These are phyloP conservation scores for Lactarius sanguifluus DNA, from an alignment of 768 basidiomycete species.

Conservation along the genomic window DNA sequence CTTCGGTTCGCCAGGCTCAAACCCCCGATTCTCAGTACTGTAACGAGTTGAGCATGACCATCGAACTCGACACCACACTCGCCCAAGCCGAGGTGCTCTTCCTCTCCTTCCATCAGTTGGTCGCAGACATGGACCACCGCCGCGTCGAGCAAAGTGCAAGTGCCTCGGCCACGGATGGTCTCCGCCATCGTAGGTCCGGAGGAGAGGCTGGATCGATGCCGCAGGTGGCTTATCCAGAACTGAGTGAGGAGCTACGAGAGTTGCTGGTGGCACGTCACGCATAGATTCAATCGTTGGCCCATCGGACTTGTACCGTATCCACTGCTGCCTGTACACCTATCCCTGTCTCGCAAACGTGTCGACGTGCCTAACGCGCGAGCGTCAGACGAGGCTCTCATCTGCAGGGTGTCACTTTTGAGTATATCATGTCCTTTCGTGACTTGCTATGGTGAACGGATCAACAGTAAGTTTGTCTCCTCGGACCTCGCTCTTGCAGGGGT, in stretches of 20 bases:
- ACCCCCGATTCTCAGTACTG: conserved; percentile 57
- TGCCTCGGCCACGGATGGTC: conserved; percentile 32
- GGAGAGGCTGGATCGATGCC: not conserved
- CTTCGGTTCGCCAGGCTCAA: not conserved
- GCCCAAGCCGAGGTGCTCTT: conserved; percentile 97
- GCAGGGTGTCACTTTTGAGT: no score
- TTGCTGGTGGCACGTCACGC: conserved; percentile 19
- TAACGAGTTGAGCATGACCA: conserved; percentile 94
- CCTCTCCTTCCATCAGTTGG: conserved; percentile 84
- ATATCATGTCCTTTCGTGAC: no score
- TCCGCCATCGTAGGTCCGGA: conserved; percentile 39
- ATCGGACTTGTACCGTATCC: not conserved
- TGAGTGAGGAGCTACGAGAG: conserved; percentile 28
- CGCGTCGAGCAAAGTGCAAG: conserved; percentile 52
- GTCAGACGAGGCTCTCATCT: no score
- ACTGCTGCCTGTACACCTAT: not conserved
- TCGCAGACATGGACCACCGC: conserved; percentile 86
- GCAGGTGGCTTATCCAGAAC: conserved; percentile 20
- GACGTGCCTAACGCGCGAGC: not conserved
- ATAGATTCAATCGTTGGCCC: conserved; percentile 6
- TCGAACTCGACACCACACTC: conserved; percentile 93
- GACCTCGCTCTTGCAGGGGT: no score
- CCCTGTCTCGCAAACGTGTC: not conserved
- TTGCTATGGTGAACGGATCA: no score
- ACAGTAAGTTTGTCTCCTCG: no score